Evolutionary conservation across 2,329 filamentous ascomycete genomes (phyloP), one percentile per base, ranked within the genome.

Genomic region (Metarhizium album): DNA sequence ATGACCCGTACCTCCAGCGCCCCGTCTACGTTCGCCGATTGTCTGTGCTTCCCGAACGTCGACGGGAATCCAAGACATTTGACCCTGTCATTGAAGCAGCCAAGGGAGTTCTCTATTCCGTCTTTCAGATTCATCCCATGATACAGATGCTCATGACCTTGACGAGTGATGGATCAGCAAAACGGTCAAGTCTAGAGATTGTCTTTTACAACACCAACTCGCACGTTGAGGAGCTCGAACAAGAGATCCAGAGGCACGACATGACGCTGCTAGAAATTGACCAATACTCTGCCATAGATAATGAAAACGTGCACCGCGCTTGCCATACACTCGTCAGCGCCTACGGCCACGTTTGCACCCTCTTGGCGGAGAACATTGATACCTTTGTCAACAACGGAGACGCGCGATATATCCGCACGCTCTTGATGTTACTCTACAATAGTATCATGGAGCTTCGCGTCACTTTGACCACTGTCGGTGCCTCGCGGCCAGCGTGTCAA

Each of bases 131-230:
- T 24, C 82, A 85, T 54, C 81, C 81, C 4, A 80, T 80, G 67
- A 82, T 85, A 53, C 80, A 84, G 63, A 80, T 79, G 65, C 69
- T 85, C 49, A 79, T 83, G 64, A 74, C 77, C 42, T 69, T 84
- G 46, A 76, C 79, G 46, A 79, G 74, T 56, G 80, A 84, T 53
- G 78, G 75, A 31, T 78, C 78, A 9, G 69, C 74, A 22, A 82
- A 81, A 60, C 71, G 79, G 47, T 83, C 80, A 3, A 83, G 80
- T 55, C 74, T 85, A 11, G 81, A 84, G 58, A 76, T 82, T 51
- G 79, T 84, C 27, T 81, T 84, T 53, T 84, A 83, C 64, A 83
- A 83, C 61, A 83, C 81, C 11, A 82, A 80, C 53, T 79, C 75
- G 1, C 82, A 84, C 53, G 80, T 85, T 3, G 78, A 83, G 61